Conservation (phyloP, 768 basidiomycete genomes). For the Baorangia bicolor region DNA sequence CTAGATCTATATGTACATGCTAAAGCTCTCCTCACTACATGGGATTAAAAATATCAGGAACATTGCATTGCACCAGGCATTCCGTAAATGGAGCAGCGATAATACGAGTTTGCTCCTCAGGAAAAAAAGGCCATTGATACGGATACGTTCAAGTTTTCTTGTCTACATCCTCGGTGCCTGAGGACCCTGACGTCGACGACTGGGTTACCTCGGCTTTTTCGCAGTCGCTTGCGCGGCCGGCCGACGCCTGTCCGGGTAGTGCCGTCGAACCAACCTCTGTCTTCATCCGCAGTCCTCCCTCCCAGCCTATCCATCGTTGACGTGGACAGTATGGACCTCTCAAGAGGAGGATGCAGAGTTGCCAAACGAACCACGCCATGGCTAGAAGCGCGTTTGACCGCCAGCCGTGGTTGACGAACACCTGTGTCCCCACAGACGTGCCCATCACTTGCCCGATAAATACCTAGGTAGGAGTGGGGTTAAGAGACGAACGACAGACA, state of each 20-base stretch:
- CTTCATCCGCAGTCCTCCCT: neutral
- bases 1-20: too few relatives aligned
- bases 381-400: slow-evolving; percentile 54
- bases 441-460: slow-evolving; percentile 82
- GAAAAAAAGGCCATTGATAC: neutral
- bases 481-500: neutral
- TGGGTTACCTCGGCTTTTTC: slow-evolving; percentile 1
- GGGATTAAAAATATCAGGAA: neutral
- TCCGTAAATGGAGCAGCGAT: too few relatives aligned
- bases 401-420: slow-evolving; percentile 72
- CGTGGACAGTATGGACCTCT: slow-evolving; percentile 56
- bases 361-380: slow-evolving; percentile 55
- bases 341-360: slow-evolving; percentile 53
- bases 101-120: neutral
- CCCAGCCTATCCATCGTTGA: slow-evolving; percentile 54
- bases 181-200: neutral
- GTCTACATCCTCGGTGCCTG: neutral
- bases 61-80: neutral
- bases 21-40: neutral
- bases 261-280: neutral
- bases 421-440: slow-evolving; percentile 67
- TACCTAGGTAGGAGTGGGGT: slow-evolving; percentile 28
- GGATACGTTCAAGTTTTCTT: neutral
- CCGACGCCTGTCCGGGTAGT: neutral
- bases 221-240: neutral